A percentile compares a stretch with the other conserved stretches of the same genome.
Evolutionary conservation across 169 alveolate species (phyloP).

Genomic region (Plasmodium yoelii): DNA sequence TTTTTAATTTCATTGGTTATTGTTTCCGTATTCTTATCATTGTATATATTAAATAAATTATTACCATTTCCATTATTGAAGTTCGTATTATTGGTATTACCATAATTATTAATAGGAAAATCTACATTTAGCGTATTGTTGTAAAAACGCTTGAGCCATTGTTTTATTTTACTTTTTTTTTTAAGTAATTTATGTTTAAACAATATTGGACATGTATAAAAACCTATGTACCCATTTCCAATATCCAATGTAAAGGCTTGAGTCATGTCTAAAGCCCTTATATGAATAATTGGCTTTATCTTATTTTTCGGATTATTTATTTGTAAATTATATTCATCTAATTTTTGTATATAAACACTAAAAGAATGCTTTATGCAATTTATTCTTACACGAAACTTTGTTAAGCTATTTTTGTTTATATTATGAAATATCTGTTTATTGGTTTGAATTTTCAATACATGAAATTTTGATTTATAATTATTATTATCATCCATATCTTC

Average conservation of each 20-base stretch:
- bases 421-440: slow-evolving; percentile 68
- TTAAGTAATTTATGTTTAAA: slow-evolving; percentile 68
- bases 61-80: slow-evolving; percentile 30
- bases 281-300: slow-evolving; percentile 75
- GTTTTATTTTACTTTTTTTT: slow-evolving; percentile 54
- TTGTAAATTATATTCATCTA: slow-evolving; percentile 62
- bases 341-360: slow-evolving; percentile 74
- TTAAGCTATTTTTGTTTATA: slow-evolving; percentile 64
- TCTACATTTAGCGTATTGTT: slow-evolving; percentile 28
- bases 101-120: slow-evolving; percentile 38
- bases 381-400: slow-evolving; percentile 75
- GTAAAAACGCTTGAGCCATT: slow-evolving; percentile 70
- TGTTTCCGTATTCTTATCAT: slow-evolving; percentile 23
- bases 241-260: slow-evolving; percentile 73
- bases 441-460: slow-evolving; percentile 72
- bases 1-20: slow-evolving; percentile 59
- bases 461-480: slow-evolving; percentile 14
- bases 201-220: slow-evolving; percentile 75
- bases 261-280: slow-evolving; percentile 76
- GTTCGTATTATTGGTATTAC: slow-evolving; percentile 17
- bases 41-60: slow-evolving; percentile 19
- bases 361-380: slow-evolving; percentile 72
- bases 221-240: slow-evolving; percentile 76
- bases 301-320: slow-evolving; percentile 66
- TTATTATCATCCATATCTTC: slow-evolving; percentile 21